Base-by-base conservation (phyloP, 495 filamentous ascomycete species). In the Penicillium subrubescens region DNA sequence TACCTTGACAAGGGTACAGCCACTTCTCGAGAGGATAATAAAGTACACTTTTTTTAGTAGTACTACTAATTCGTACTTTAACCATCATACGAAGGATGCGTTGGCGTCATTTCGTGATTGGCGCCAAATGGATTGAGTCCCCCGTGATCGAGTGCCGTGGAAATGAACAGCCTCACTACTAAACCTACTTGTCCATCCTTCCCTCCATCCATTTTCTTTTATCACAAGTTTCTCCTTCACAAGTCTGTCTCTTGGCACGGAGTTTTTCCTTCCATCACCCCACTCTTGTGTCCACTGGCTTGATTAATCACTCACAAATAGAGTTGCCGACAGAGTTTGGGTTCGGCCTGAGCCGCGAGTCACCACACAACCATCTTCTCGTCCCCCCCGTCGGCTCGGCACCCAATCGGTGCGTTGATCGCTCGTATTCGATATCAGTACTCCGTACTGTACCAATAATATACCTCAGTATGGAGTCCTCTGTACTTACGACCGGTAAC, bases 321-420 rank as follows among this genome's bases (percentile, higher is more conserved):
- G 44, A 51, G 33, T 62, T 68, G 53, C 58, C 65, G 61, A 56
- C 55, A 61, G 46, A 62, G 63, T 68, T 71, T 66, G 63, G 58
- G 63, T 64, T 69, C 67, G 67, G 69, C 58, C 64, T 71, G 67
- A 69, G 64, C 64, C 67, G 66, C 60, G 63, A 67, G 39, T 51
- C 55, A 53, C 27, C 41, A 29, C 53, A 33, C 33, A 53, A 17
- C 19, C 21, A 11, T 27, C 50, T 17, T 27, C 12, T 34, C 12
- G 25, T 4, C 11, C 55, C 43, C 41, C 46, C 37, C 21, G 29
- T 53, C 57, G 62, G 56, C 37, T 70, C 59, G 61, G 64, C 59
- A 65, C 43, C 55, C 25, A 63, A 58, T 62, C 58, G 59, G 35
- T 53, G 35, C 50, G 71, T 71, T 63, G 71, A 73, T 73, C 71